These are phyloP conservation scores for Carex parvula DNA, from an alignment of 176 grass and related monocot genomes.

Conservation along the genomic window DNA sequence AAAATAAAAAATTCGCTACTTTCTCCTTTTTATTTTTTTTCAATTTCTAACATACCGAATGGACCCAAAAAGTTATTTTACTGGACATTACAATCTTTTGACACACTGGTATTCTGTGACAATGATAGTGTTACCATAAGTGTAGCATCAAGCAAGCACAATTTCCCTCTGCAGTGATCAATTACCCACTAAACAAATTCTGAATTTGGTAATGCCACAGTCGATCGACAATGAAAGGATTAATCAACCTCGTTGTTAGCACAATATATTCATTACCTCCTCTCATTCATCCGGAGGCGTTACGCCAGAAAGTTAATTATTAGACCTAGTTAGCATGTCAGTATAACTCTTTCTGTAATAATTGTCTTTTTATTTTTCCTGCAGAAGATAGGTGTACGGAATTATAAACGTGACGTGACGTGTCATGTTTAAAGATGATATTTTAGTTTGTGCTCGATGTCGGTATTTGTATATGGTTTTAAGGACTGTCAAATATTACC, in stretches of 20 bases:
- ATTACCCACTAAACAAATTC: not conserved
- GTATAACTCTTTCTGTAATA: not conserved
- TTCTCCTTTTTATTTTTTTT: not conserved
- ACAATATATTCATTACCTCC: not conserved
- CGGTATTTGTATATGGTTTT: too few species aligned
- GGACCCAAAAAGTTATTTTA: not conserved
- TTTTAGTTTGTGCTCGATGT: too few species aligned
- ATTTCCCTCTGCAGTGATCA: not conserved
- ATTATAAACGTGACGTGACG: too few species aligned
- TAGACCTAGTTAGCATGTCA: slow-evolving; percentile 5
- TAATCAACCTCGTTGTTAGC: not conserved
- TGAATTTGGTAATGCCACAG: not conserved
- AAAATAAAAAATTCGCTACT: not conserved
- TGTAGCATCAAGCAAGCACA: not conserved
- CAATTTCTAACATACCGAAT: not conserved
- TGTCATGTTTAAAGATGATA: too few species aligned
- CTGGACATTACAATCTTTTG: not conserved
- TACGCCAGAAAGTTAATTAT: not conserved
- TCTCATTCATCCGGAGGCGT: slow-evolving; percentile 10
- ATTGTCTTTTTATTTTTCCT: slow-evolving; percentile 4
- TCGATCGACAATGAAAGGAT: not conserved
- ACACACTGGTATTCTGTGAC: not conserved
- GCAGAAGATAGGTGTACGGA: not conserved
- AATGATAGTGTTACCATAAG: not conserved
- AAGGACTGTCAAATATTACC: too few species aligned